These are phyloP conservation scores for Oidiodendron maius DNA, from an alignment of 495 filamentous ascomycete genomes.

Conservation along the genomic window DNA sequence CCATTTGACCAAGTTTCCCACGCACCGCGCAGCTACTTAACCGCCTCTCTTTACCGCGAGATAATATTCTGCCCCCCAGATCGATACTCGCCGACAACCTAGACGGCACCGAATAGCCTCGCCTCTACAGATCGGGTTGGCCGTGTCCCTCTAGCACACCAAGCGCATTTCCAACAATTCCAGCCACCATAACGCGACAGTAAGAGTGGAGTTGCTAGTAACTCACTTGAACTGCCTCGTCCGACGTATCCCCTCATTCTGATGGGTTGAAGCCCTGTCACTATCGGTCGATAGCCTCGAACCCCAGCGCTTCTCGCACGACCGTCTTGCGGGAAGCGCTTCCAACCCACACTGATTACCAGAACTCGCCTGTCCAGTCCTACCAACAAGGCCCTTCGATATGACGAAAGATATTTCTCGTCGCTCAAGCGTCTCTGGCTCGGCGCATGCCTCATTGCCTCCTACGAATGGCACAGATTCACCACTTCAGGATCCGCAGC, in stretches of 20 bases:
- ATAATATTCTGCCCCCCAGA: too few relatives aligned
- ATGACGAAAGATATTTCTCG: slow-evolving; percentile 20
- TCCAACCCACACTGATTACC: background rate
- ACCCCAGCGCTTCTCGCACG: slow-evolving; percentile 23
- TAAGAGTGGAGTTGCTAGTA: background rate
- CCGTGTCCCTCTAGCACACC: background rate
- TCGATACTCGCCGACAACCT: background rate
- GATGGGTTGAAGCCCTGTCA: slow-evolving; percentile 19
- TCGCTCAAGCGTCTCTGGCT: slow-evolving; percentile 15
- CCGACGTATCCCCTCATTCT: slow-evolving; percentile 7
- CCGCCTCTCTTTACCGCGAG: too few relatives aligned
- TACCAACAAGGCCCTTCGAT: slow-evolving; percentile 2
- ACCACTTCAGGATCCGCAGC: slow-evolving; percentile 3
- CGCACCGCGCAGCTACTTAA: too few relatives aligned
- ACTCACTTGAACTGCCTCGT: background rate
- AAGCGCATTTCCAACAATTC: background rate
- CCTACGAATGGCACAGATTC: slow-evolving; percentile 8
- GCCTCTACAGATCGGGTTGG: background rate
- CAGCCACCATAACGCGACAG: background rate
- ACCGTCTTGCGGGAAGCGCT: slow-evolving; percentile 23
- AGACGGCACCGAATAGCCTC: background rate
- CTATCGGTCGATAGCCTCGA: slow-evolving; percentile 19
- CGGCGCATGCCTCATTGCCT: slow-evolving; percentile 2
- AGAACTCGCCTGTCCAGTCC: background rate
- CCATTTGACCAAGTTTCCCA: too few relatives aligned